Evolutionary conservation across 2,329 filamentous ascomycete species (phyloP), one percentile per base, ranked within the genome.

Genomic region (Colletotrichum lini): DNA sequence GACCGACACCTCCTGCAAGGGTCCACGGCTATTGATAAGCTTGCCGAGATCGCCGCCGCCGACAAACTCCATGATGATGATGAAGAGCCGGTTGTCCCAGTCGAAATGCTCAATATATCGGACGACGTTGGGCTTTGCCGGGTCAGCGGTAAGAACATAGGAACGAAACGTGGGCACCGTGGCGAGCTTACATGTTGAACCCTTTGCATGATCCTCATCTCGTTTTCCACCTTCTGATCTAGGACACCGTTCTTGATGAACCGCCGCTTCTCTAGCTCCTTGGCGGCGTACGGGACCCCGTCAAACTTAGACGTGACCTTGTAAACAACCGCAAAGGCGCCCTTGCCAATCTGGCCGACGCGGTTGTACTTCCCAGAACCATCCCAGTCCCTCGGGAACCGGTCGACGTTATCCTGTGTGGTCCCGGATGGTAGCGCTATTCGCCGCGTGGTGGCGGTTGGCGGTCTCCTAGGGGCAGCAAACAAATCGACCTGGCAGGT

Each of bases 61-160:
- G 16, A 98, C 90, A 75, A 89, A 98, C 78, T 99, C 96, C 96
- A 99, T 99, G 80, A 98, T 93, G 79, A 98, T 96, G 80, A 99
- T 98, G 79, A 98, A 95, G 5, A 98, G 87, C 78, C 95, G 86
- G 49, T 93, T 87, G 54, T 91, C 90, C 84, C 93, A 92, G 74
- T 98, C 95, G 75, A 96, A 89, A 78, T 96, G 94, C 76, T 98
- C 95, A 66, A 97, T 90, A 78, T 96, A 99, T 74, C 93, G 90
- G 52, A 99, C 96, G 76, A 99, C 95, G 76, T 98, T 96, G 2
- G 91, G 89, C 92, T 94, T 68, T 18, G 40, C 47, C 23, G 23
- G 30, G 59, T 72, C 21, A 53, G 65, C 62, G 6, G 73, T 15
- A 44, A 21, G 16, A 21, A 6, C 5, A 3, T 30, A 40, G 58